Evolutionary conservation across 176 grass and related monocot genomes (phyloP).

Genomic region (Triticum timopheevii): DNA sequence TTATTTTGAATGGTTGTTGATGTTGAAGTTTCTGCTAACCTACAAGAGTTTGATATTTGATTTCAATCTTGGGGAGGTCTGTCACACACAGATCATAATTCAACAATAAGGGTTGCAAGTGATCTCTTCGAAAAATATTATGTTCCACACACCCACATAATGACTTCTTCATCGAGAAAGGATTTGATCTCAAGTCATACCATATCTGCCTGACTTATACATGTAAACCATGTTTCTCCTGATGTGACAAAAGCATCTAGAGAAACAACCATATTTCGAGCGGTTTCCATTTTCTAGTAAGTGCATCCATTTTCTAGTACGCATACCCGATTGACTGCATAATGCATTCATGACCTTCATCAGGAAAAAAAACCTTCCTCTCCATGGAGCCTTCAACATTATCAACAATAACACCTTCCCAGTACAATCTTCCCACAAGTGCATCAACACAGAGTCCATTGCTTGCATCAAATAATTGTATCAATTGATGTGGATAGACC

Average conservation of each 20-base stretch:
- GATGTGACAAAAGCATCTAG: conserved; percentile 41
- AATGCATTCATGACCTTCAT: conserved; percentile 52
- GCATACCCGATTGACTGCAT: conserved; percentile 42
- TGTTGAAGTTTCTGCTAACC: conserved; percentile 6
- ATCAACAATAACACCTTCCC: conserved; percentile 76
- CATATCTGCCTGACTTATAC: conserved; percentile 62
- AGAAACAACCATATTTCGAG: conserved; percentile 71
- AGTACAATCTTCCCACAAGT: conserved; percentile 45
- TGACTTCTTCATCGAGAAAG: conserved; percentile 40
- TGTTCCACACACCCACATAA: conserved; percentile 51
- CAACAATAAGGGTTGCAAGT: conserved; percentile 35
- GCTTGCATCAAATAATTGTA: conserved; percentile 30
- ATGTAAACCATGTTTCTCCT: conserved; percentile 45
- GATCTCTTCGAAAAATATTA: conserved; percentile 40
- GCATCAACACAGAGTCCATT: conserved; percentile 71
- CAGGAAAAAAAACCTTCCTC: conserved; percentile 61
- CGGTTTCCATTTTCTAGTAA: conserved; percentile 46
- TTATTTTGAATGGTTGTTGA: background rate
- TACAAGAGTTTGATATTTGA: background rate
- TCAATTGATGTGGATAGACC: conserved; percentile 15
- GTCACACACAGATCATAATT: conserved; percentile 42
- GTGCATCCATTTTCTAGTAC: conserved; percentile 46
- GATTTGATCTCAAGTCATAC: conserved; percentile 47
- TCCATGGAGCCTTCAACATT: conserved; percentile 41
- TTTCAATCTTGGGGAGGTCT: conserved; percentile 11